Base-by-base conservation (phyloP, 805 yeast species). In the Ogataea zsoltii region DNA sequence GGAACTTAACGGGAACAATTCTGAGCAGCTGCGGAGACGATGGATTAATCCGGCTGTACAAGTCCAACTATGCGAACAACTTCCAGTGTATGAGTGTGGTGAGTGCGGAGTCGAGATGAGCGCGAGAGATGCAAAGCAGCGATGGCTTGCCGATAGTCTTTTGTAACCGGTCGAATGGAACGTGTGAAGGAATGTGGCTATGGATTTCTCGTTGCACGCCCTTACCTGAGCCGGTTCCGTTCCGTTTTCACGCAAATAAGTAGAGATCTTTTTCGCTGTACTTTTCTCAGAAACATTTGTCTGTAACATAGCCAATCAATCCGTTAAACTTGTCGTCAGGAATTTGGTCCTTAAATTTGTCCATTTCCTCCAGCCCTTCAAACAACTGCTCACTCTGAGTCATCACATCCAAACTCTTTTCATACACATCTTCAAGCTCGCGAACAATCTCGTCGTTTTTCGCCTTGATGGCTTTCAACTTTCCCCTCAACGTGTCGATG, bases 1-100 rank as follows among this genome's bases (percentile, higher is more conserved):
- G 99, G 98, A 94, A 94, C 63, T 65, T 84, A 36, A 88, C 98
- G 0, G 98, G 98, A 4, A 88, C 98, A 0, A 83, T 94, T 4
- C 69, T 94, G 50, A 86, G 96, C 54, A 84, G 94, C 38, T 89
- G 97, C 5, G 98, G 99, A 15, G 97, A 91, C 61, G 98, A 94
- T 62, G 97, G 97, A 3, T 82, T 84, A 52, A 83, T 92, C 5
- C 72, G 97, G 56, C 74, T 94, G 53, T 94, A 98, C 96, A 94
- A 92, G 66, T 78, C 96, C 18, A 81, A 88, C 29, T 88, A 86
- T 62, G 77, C 85, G 47, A 87, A 86, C 57, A 88, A 87, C 58
- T 94, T 90, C 77, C 89, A 85, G 67, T 90, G 97, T 63, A 82
- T 92, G 81, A 88, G 96, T 50, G 91, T 89, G 16, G 79, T 87